A percentile compares a stretch with the other conserved stretches of the same genome.
phyloP scores from a whole-genome alignment of 2,329 filamentous ascomycete species.

The Neofusicoccum umdonicola region DNA sequence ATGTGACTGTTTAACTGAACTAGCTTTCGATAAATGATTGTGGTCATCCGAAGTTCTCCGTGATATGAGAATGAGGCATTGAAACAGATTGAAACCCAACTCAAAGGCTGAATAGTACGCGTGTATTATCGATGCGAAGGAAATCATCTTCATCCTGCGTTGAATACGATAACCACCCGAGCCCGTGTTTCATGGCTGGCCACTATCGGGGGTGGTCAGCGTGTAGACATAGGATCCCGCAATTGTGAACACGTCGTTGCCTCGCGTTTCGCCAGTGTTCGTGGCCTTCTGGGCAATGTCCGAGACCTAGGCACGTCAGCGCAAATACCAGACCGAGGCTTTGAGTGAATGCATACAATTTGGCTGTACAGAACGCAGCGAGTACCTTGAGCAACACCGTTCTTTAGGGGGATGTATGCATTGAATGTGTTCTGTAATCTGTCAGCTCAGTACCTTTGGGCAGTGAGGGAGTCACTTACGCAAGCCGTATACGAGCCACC shows the following conservation, averaged over 20 bases:
- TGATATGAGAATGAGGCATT: too few relatives aligned
- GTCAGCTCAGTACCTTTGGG: neutral
- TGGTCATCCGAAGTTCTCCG: too few relatives aligned
- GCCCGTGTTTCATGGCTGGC: too few relatives aligned
- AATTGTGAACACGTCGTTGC: neutral
- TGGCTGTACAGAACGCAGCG: constrained; percentile 34
- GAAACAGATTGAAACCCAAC: too few relatives aligned
- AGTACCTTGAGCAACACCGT: constrained; percentile 35
- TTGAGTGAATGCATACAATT: neutral
- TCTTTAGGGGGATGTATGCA: constrained; percentile 37
- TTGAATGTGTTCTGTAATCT: constrained; percentile 23
- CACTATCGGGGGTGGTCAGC: neutral
- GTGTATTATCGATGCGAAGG: too few relatives aligned
- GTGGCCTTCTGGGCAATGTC: neutral
- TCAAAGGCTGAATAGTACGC: too few relatives aligned
- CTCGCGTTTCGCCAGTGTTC: neutral
- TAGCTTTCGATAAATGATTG: too few relatives aligned
- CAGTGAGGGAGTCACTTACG: constrained; percentile 27
- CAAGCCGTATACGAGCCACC: constrained; percentile 33
- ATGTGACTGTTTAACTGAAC: too few relatives aligned
- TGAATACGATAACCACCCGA: too few relatives aligned
- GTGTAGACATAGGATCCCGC: neutral
- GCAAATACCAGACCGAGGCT: neutral
- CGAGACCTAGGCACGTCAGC: constrained; percentile 20
- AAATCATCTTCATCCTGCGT: too few relatives aligned